phyloP scores from a whole-genome alignment of 805 yeast species.

The Torulaspora microellipsoides region DNA sequence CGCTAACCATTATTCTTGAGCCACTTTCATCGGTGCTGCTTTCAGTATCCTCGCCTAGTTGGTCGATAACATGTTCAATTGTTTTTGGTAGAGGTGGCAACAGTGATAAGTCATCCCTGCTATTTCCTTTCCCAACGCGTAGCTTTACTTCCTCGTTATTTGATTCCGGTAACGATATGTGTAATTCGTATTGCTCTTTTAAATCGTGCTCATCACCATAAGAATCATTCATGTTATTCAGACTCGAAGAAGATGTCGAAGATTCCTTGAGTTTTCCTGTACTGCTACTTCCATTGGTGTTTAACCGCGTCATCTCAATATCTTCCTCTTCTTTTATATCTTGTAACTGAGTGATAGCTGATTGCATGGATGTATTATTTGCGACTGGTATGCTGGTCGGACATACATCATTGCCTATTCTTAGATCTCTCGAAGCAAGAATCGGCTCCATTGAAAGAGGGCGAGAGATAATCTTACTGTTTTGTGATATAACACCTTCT shows the following conservation, averaged over 20 bases:
- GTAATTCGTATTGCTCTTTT: neutral
- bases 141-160: neutral
- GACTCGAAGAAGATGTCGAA: neutral
- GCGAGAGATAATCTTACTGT: too few species aligned
- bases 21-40: too few species aligned
- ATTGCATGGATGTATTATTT: neutral
- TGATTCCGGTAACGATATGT: neutral
- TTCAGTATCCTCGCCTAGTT: conserved; percentile 4
- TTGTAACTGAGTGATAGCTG: conserved; percentile 15
- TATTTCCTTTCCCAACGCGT: conserved; percentile 6
- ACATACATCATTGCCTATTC: neutral
- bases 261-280: neutral
- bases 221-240: neutral
- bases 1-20: neutral
- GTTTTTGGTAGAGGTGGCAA: conserved; percentile 24
- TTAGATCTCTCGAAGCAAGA: neutral
- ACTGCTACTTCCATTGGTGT: conserved; percentile 1
- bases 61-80: conserved; percentile 7
- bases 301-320: conserved; percentile 10
- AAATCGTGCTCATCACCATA: neutral
- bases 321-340: conserved; percentile 30
- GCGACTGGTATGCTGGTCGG: neutral
- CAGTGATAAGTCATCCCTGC: conserved; percentile 20
- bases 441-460: neutral
- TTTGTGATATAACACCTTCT: too few species aligned